These are phyloP conservation scores for Davidsoniella eucalypti DNA, from an alignment of 2,329 filamentous ascomycete genomes.

Conservation along the genomic window DNA sequence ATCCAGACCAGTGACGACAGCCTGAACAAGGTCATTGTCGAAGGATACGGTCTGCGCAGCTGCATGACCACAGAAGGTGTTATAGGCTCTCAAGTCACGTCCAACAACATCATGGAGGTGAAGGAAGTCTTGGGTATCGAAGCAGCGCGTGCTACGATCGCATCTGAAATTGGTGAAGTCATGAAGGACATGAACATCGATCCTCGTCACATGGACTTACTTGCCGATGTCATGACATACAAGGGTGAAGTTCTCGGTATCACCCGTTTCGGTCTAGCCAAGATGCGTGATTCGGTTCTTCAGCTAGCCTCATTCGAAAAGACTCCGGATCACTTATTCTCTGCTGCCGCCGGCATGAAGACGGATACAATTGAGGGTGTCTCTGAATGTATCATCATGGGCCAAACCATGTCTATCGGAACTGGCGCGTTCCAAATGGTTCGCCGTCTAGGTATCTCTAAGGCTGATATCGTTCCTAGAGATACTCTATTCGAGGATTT, in stretches of 20 bases:
- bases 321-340: conserved; percentile 93
- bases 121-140: conserved; percentile 83
- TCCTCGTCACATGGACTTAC: conserved; percentile 89
- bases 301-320: conserved; percentile 96
- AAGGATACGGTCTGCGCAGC: conserved; percentile 76
- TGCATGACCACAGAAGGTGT: conserved; percentile 94
- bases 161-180: conserved; percentile 70
- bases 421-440: conserved; percentile 89
- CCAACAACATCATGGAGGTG: conserved; percentile 85
- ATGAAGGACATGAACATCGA: conserved; percentile 95
- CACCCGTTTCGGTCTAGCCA: conserved; percentile 86
- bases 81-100: conserved; percentile 53
- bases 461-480: conserved; percentile 39
- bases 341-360: conserved; percentile 84
- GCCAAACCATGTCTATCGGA: conserved; percentile 80
- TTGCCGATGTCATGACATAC: conserved; percentile 98
- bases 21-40: conserved; percentile 64
- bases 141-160: conserved; percentile 78
- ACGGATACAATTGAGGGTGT: conserved; percentile 86
- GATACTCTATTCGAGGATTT: conserved; percentile 57
- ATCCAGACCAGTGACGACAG: conserved; percentile 63
- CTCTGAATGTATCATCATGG: conserved; percentile 95
- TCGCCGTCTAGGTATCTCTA: conserved; percentile 51
- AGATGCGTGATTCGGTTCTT: conserved; percentile 87
- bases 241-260: conserved; percentile 95